A percentile compares a stretch with the other conserved stretches of the same genome.
phyloP scores from a whole-genome alignment of 768 basidiomycete species.

The Calocera cornea region DNA sequence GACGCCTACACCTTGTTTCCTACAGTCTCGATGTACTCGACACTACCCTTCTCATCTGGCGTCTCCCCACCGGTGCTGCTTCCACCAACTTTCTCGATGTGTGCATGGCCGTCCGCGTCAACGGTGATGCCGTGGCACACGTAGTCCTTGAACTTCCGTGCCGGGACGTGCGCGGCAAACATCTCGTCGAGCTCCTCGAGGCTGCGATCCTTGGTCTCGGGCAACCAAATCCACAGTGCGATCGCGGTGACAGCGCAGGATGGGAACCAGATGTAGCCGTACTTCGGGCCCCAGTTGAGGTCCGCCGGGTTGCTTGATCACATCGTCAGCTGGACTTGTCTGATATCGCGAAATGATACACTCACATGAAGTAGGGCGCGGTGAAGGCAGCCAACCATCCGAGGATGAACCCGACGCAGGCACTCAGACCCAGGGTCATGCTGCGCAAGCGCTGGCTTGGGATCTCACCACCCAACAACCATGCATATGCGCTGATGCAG shows the following conservation, averaged over 20 bases:
- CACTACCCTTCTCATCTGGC: slow-evolving; percentile 2
- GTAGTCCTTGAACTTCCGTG: slow-evolving; percentile 14
- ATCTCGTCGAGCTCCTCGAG: slow-evolving; percentile 26
- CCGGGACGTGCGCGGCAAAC: slow-evolving; percentile 24
- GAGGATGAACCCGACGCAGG: not conserved
- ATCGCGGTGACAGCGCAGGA: slow-evolving; percentile 12
- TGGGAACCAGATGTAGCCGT: slow-evolving; percentile 17
- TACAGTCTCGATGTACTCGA: not conserved
- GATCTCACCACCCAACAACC: not conserved
- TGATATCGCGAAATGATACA: not conserved
- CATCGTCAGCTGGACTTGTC: not conserved
- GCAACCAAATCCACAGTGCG: slow-evolving; percentile 16
- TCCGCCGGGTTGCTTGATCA: not conserved
- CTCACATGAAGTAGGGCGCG: slow-evolving; percentile 3
- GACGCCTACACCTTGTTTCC: not conserved
- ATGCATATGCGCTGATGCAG: slow-evolving; percentile 1
- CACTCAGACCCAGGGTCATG: not conserved
- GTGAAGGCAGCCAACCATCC: not conserved
- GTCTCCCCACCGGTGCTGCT: not conserved
- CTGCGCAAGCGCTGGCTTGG: not conserved
- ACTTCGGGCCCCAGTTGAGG: slow-evolving; percentile 1
- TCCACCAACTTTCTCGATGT: not conserved
- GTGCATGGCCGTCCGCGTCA: not conserved
- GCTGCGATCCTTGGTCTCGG: slow-evolving; percentile 16
- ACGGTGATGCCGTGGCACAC: not conserved